phyloP scores from a whole-genome alignment of 2,329 filamentous ascomycete genomes.

The Lasiodiplodia sp. region DNA sequence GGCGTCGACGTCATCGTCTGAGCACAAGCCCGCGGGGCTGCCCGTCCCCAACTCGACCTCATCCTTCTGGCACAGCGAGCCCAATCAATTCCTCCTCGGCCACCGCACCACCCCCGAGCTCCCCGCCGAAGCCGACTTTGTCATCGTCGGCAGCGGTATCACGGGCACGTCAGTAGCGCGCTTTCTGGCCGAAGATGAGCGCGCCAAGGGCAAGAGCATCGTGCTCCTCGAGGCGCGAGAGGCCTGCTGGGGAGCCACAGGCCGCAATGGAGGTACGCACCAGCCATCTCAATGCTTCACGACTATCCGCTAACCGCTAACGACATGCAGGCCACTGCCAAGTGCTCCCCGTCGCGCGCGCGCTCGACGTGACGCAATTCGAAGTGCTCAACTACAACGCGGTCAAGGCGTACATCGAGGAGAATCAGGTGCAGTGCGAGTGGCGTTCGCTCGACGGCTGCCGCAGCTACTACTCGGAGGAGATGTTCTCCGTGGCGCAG shows the following conservation, averaged over 20 bases:
- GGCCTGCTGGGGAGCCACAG: slow-evolving; percentile 83
- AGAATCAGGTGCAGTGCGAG: slow-evolving; percentile 71
- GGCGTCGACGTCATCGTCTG: slow-evolving; percentile 21
- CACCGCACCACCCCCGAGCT: slow-evolving; percentile 71
- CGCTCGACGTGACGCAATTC: slow-evolving; percentile 71
- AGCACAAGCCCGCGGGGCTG: slow-evolving; percentile 49
- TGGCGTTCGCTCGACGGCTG: slow-evolving; percentile 70
- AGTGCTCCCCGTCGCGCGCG: slow-evolving; percentile 68
- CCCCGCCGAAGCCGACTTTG: slow-evolving; percentile 67
- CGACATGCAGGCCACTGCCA: slow-evolving; percentile 71
- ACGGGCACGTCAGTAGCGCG: slow-evolving; percentile 76
- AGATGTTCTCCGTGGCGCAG: slow-evolving; percentile 62
- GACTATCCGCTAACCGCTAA: not conserved
- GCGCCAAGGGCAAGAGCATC: slow-evolving; percentile 59
- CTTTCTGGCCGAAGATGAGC: slow-evolving; percentile 60
- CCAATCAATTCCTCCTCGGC: slow-evolving; percentile 69
- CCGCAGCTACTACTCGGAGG: slow-evolving; percentile 66
- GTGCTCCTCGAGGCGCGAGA: slow-evolving; percentile 80
- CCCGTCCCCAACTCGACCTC: slow-evolving; percentile 67
- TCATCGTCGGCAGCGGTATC: slow-evolving; percentile 78
- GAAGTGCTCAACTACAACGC: slow-evolving; percentile 73
- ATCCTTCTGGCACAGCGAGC: slow-evolving; percentile 78
- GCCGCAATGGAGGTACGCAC: slow-evolving; percentile 52
- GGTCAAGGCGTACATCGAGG: slow-evolving; percentile 64
- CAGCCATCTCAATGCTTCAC: not conserved